Percentiles rank a stretch among this genome's conserved stretches.
Conservation (phyloP, 768 basidiomycete species). For the Ramaria sp. region DNA sequence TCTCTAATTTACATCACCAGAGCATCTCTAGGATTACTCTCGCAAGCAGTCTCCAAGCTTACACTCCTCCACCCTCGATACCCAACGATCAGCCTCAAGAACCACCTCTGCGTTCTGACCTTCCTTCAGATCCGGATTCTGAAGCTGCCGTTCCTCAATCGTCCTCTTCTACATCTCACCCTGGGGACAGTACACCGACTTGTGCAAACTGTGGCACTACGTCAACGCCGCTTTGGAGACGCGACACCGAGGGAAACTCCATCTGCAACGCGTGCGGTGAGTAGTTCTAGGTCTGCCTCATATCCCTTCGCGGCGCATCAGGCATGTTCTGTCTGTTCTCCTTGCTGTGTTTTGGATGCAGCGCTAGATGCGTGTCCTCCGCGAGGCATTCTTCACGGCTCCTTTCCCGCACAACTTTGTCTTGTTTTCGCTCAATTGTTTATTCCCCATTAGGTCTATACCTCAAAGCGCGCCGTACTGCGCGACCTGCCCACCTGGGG, state of each 20-base stretch:
- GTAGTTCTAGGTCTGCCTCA: slow-evolving; percentile 22
- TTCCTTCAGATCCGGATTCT: not conserved
- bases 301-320: not conserved
- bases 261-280: slow-evolving; percentile 88
- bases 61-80: slow-evolving; percentile 3
- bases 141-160: not conserved
- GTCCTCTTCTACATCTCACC: not conserved
- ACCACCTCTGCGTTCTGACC: not conserved
- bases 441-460: slow-evolving; percentile 54
- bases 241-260: slow-evolving; percentile 69
- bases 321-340: not conserved
- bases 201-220: slow-evolving; percentile 43
- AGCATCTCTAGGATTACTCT: not conserved
- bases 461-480: slow-evolving; percentile 72
- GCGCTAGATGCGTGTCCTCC: not conserved
- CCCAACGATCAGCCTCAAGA: not conserved
- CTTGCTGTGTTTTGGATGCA: not conserved
- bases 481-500: slow-evolving; percentile 53
- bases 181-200: not conserved
- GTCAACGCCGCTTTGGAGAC: slow-evolving; percentile 75
- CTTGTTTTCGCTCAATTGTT: not conserved
- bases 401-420: slow-evolving; percentile 10
- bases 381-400: slow-evolving; percentile 9
- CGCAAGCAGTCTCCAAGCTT: not conserved
- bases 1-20: slow-evolving; percentile 5